Conservation (phyloP, 768 basidiomycete genomes). For the Kwoniella dendrophila region DNA sequence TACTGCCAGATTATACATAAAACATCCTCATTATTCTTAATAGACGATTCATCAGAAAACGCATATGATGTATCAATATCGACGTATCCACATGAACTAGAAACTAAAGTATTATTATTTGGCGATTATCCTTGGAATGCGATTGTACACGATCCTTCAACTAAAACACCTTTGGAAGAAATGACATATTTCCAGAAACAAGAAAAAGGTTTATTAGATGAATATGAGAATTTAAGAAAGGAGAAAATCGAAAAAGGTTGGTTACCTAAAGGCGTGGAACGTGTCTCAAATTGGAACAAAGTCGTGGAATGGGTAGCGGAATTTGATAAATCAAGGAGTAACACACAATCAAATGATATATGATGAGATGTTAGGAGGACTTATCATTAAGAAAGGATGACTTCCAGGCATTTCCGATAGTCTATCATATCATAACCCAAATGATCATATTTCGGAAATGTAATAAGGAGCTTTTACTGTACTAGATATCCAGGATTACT, state of each 20-base stretch:
- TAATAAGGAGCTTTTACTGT: too few species aligned
- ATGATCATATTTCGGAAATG: too few species aligned
- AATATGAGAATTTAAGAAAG: constrained; percentile 65
- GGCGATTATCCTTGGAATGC: constrained; percentile 78
- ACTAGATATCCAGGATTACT: too few species aligned
- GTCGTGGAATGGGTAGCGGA: constrained; percentile 53
- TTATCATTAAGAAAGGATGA: too few species aligned
- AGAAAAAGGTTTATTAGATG: constrained; percentile 46
- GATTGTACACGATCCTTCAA: constrained; percentile 55
- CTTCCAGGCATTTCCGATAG: too few species aligned
- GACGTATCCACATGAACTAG: constrained; percentile 61
- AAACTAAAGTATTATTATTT: constrained; percentile 69
- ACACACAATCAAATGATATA: background rate
- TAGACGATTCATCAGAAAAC: constrained; percentile 82
- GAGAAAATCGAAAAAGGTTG: constrained; percentile 56
- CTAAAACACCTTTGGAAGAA: constrained; percentile 29
- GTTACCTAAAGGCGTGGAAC: constrained; percentile 62
- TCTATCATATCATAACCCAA: too few species aligned
- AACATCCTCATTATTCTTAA: constrained; percentile 67
- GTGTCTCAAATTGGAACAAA: constrained; percentile 69
- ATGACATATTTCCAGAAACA: constrained; percentile 48
- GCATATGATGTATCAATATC: constrained; percentile 65
- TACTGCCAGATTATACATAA: constrained; percentile 65
- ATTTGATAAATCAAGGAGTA: constrained; percentile 1
- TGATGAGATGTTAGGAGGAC: background rate